These are phyloP conservation scores for Russula sp. DNA, from an alignment of 768 basidiomycete genomes.

Conservation along the genomic window DNA sequence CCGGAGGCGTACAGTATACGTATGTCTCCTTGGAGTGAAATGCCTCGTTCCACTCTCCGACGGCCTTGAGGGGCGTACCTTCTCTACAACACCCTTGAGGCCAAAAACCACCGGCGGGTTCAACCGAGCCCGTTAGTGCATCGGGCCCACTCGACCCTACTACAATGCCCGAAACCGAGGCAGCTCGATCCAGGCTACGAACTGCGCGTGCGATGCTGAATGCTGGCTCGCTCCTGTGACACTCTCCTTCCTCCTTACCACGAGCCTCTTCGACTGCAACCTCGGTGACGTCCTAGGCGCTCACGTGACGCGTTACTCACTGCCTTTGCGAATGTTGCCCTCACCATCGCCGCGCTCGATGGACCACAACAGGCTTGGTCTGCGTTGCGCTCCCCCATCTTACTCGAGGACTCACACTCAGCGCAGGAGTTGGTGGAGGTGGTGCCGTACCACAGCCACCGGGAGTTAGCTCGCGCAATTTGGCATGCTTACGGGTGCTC, in stretches of 20 bases:
- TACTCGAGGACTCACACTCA: conserved; percentile 67
- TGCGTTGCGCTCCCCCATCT: conserved; percentile 57
- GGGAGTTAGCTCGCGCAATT: conserved; percentile 81
- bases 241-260: conserved; percentile 83
- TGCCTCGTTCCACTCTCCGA: conserved; percentile 84
- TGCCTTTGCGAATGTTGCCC: conserved; percentile 84
- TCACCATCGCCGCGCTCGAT: conserved; percentile 88
- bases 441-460: conserved; percentile 53
- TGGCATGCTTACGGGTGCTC: conserved; percentile 88
- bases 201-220: conserved; percentile 77
- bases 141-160: conserved; percentile 69
- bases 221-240: conserved; percentile 82
- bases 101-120: conserved; percentile 57
- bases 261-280: conserved; percentile 87
- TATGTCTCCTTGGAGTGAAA: conserved; percentile 89
- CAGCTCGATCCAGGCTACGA: conserved; percentile 53
- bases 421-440: conserved; percentile 28
- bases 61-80: conserved; percentile 77
- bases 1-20: conserved; percentile 92
- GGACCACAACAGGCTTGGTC: conserved; percentile 46
- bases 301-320: conserved; percentile 93
- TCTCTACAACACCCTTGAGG: conserved; percentile 65
- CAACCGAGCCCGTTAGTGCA: conserved; percentile 63
- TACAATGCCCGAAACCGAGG: conserved; percentile 54
- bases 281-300: conserved; percentile 84